Percentiles rank a stretch among this genome's conserved stretches.
These are phyloP conservation scores for Phytopythium montanum DNA, from an alignment of 352 stramenopile species.

Conservation along the genomic window DNA sequence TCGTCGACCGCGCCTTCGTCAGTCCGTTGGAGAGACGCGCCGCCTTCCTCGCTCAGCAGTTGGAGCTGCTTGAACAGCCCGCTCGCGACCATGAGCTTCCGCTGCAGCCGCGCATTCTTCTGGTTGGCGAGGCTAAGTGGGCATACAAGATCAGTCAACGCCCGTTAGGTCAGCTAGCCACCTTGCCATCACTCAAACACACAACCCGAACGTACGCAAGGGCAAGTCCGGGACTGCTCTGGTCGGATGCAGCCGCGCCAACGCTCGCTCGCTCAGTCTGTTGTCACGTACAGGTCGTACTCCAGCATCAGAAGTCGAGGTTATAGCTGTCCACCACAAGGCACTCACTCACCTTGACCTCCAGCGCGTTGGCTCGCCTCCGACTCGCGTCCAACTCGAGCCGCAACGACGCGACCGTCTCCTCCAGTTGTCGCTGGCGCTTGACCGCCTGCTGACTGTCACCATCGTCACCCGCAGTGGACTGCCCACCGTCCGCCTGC, in stretches of 20 bases:
- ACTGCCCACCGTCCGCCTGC: neutral
- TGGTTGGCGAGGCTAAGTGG: neutral
- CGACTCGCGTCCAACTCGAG: constrained; percentile 4
- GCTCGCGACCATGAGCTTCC: neutral
- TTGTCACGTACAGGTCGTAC: neutral
- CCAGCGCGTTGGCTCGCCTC: neutral
- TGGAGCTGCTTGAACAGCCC: constrained; percentile 5
- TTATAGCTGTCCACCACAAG: neutral
- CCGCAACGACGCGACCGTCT: neutral
- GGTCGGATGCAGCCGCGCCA: neutral
- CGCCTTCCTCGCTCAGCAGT: neutral
- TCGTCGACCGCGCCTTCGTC: neutral
- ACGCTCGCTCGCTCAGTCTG: neutral
- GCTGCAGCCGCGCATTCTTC: neutral
- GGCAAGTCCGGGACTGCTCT: neutral
- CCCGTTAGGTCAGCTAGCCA: neutral
- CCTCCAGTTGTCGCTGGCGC: neutral
- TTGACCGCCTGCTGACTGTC: constrained; percentile 10
- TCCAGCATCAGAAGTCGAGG: neutral
- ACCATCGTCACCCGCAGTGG: neutral
- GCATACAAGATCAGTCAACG: too few relatives aligned
- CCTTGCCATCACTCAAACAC: neutral
- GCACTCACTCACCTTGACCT: constrained; percentile 5
- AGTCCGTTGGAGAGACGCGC: neutral
- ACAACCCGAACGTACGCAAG: neutral